Base-by-base conservation (phyloP, 1,284 basidiomycete genomes). In the Ceratorhiza oryzae-sativae region DNA sequence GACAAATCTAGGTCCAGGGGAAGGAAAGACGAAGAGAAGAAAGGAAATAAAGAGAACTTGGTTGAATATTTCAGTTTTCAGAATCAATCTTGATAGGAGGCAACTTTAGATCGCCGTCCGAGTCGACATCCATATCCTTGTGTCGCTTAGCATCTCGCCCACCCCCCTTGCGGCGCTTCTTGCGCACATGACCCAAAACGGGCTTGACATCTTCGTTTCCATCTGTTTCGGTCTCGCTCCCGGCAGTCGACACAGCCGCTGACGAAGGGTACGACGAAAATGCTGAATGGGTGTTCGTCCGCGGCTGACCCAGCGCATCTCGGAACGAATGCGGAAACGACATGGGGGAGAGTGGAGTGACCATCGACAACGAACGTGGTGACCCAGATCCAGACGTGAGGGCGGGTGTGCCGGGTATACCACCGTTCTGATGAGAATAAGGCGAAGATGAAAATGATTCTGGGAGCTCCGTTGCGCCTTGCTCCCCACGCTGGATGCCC, bases 401-500 rank as follows among this genome's bases (percentile, higher is more conserved):
- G 9, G 68, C 55, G 23, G 68, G 68, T 12, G 68, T 71, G 23
- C 68, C 68, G 48, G 68, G 68, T 34, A 71, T 60, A 27, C 65
- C 65, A 55, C 45, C 30, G 34, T 56, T 58, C 42, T 70, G 65
- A 51, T 53, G 30, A 23, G 53, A 56, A 51, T 53, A n/a, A 23
- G 53, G 45, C 0, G 65, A 34, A n/a, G 23, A 10, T 34, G 39
- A 58, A n/a, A 5, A 27, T 42, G n/a, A 41, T 9, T 56, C 55
- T 36, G 68, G 68, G 45, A 56, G 39, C 20, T 71, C 68, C 30
- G n/a, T n/a, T n/a, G 20, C 45, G 25, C 58, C 68, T 46, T 70
- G 67, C 20, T 71, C 68, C 30, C 68, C 68, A 34, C 92, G 87
- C 76, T 93, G 90, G 46, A 93, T 81, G 9, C 92, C 92, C 51